Evolutionary conservation across 2,329 filamentous ascomycete genomes (phyloP), one percentile per base, ranked within the genome.

Genomic region (Neophaeococcomyces mojaviensis): DNA sequence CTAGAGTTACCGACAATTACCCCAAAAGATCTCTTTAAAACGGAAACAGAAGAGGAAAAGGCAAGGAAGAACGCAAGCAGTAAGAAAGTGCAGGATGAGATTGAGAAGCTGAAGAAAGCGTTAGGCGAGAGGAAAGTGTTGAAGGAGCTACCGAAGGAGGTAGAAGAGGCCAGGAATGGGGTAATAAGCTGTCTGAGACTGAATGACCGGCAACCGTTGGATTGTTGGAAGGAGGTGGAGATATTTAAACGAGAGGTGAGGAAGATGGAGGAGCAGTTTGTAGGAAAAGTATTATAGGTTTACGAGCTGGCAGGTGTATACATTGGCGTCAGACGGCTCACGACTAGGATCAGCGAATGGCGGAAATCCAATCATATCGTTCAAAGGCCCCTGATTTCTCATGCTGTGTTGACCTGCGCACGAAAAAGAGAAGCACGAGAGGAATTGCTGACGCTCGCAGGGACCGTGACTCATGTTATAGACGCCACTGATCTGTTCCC

Each of bases 171-270:
- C 16, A 84, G 88, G 66, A 73, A 78, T 56, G 79, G 82, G 49
- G 81, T 96, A 46, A 79, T 92, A 52, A 76, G 78, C 58, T 97
- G 90, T 65, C 72, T 97, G 72, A 74, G 85, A 51, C 76, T 83
- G 60, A 83, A 96, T 65, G 89, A 96, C 68, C 76, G 88, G 54
- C 78, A 88, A 65, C 89, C 90, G 63, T 72, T 96, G 62, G 86
- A 96, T 72, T 97, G 90, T 76, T 96, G 86, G 85, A 77, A 82
- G 67, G 88, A 96, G 77, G 88, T 96, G 19, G 84, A 94, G 70
- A 74, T 73, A 16, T 97, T 97, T 68, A 94, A 89, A 78, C 77
- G 78, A 59, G 87, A 94, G 74, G 89, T 97, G 41, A 80, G 85
- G 57, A 81, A 79, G 70, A 67, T 96, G 67, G 90, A 96, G 77